Evolutionary conservation across 1,284 basidiomycete species (phyloP), one percentile per base, ranked within the genome.

Genomic region (Pterulicium gracile): DNA sequence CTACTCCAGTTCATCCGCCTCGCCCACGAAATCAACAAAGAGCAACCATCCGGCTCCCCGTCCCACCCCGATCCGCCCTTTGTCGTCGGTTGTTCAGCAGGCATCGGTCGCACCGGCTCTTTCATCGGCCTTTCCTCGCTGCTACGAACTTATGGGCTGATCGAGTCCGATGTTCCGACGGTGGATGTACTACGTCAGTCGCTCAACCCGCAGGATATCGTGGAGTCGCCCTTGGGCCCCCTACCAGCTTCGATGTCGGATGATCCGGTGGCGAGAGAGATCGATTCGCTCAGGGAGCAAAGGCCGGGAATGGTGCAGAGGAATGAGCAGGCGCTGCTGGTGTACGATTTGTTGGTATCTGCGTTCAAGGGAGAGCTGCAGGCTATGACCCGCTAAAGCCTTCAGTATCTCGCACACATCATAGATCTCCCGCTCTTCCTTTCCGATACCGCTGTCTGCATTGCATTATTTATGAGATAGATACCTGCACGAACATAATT

Each of bases 71-170:
- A 81, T 48, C 79, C 84, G 13, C 89, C 90, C 0, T 75, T 88
- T 47, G 77, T 93, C 58, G 76, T 90, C 21, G 81, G 88, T 53
- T 95, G 91, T 56, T 87, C 83, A 18, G 93, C 93, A 0, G 93
- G 93, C 2, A 77, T 95, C 32, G 93, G 93, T 0, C 77, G 93
- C 19, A 95, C 93, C 0, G 93, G 93, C 14, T 79, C 88, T 23
- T 95, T 91, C 64, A 81, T 88, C 55, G 81, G 87, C 0, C 61
- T 90, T 17, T 79, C 75, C 10, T 90, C 88, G 13, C 65, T 89
- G 21, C 65, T 89, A 20, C 79, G 85, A 21, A 59, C 68, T 35
- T 61, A 77, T 50, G 70, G 66, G 27, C 64, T 82, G 47, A 64
- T 88, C 7, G 55, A 64, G 4, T 56, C 67, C 17, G 49, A 66